Evolutionary conservation across 179 eudicot genomes (phyloP), one percentile per base, ranked within the genome.

Genomic region (Camellia oleifera): DNA sequence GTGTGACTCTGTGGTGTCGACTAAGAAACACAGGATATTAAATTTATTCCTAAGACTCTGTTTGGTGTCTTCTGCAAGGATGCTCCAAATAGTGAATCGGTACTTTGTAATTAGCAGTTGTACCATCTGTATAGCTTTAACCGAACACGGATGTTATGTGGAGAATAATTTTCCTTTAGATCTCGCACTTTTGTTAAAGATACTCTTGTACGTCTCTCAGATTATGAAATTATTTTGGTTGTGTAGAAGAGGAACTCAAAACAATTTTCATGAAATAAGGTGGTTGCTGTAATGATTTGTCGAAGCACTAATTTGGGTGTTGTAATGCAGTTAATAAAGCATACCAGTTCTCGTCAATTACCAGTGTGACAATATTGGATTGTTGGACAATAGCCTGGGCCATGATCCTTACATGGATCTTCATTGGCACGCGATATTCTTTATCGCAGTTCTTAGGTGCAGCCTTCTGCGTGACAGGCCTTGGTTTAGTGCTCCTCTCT

Each of bases 331-430:
- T 87, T 72, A 88, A 81, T 85, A 88, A 91, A 81, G 94, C 97
- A 32, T 92, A 64, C 77, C 90, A 92, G 83, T 93, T 69, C 80
- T 84, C 97, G 61, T 92, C 94, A 80, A 90, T 93, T 64, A 93
- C 97, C 12, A 90, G 94, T 65, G 98, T 92, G 80, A 86, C 97
- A 2, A 79, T 93, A 69, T 85, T 93, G 83, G 96, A 92, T 81
- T 93, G 94, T 80, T 92, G 92, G 91, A 87, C 97, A 8, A 82
- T 90, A 75, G 91, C 91, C 7, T 93, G 96, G 96, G 94, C 88
- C 17, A 92, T 93, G 45, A 72, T 92, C 71, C 88, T 93, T 66
- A 93, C 97, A 15, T 90, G 91, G 89, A 18, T 88, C 32, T 84
- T 92, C 82, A 69, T 93, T 45, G 92, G 92, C 82, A 88, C 97